These are phyloP conservation scores for Cyberlindnera mississippiensis DNA, from an alignment of 805 yeast species.

Conservation along the genomic window DNA sequence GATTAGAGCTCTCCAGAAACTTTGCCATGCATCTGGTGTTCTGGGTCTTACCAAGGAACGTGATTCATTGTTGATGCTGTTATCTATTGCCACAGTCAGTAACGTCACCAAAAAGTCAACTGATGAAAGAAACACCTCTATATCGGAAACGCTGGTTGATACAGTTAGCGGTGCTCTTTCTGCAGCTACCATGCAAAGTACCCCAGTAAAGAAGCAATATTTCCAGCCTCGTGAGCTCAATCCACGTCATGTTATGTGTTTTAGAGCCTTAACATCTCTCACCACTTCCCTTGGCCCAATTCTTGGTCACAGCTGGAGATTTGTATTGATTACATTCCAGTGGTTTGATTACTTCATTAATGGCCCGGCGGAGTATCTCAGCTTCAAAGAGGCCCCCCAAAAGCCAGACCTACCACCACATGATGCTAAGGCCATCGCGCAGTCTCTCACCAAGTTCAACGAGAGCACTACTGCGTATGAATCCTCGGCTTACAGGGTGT, in stretches of 20 bases:
- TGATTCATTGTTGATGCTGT: conserved; percentile 50
- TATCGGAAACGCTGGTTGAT: conserved; percentile 50
- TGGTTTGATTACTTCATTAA: conserved; percentile 73
- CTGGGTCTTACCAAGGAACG: conserved; percentile 54
- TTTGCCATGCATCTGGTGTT: conserved; percentile 80
- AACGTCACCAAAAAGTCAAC: conserved; percentile 31
- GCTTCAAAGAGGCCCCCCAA: conserved; percentile 37
- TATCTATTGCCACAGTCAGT: conserved; percentile 42
- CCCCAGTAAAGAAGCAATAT: conserved; percentile 11
- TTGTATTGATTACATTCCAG: conserved; percentile 59
- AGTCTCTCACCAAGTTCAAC: conserved; percentile 53
- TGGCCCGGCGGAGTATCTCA: conserved; percentile 47
- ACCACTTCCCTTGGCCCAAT: conserved; percentile 81
- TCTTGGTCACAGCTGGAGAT: conserved; percentile 63
- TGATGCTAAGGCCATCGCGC: conserved; percentile 51
- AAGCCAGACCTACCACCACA: conserved; percentile 39
- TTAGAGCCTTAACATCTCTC: conserved; percentile 73
- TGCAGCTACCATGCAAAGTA: conserved; percentile 7
- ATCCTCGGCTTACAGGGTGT: conserved; percentile 41
- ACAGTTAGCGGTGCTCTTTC: conserved; percentile 27
- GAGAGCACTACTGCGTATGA: conserved; percentile 61
- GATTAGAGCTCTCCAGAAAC: conserved; percentile 71
- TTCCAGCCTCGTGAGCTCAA: conserved; percentile 45
- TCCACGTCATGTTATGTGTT: conserved; percentile 67
- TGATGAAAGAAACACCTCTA: conserved; percentile 33